Evolutionary conservation across 176 grass and related monocot species (phyloP).

Genomic region (Luzula sylvatica): DNA sequence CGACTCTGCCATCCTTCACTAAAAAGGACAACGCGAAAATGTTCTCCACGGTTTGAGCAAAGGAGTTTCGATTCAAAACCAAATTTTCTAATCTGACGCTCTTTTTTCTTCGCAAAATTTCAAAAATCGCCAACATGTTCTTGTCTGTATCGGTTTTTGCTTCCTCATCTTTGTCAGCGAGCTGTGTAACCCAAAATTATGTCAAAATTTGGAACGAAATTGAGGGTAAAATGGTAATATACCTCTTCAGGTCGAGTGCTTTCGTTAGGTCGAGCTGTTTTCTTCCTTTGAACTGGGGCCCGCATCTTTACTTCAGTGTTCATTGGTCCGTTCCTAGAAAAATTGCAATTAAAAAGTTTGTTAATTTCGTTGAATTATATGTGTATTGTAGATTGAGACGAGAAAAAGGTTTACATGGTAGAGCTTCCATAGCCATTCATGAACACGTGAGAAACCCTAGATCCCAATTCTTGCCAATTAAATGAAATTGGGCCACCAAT

Average conservation of each 20-base stretch:
- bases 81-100: slow-evolving; percentile 51
- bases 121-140: slow-evolving; percentile 72
- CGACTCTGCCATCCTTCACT: slow-evolving; percentile 88
- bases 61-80: slow-evolving; percentile 77
- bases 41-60: slow-evolving; percentile 95
- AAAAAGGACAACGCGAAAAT: slow-evolving; percentile 86
- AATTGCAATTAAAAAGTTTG: neutral
- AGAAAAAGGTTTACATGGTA: slow-evolving; percentile 58
- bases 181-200: slow-evolving; percentile 30
- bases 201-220: no score
- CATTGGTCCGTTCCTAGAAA: slow-evolving; percentile 77
- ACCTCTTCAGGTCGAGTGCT: slow-evolving; percentile 73
- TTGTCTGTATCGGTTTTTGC: slow-evolving; percentile 69
- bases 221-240: neutral
- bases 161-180: slow-evolving; percentile 50
- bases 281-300: slow-evolving; percentile 24
- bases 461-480: slow-evolving; percentile 50
- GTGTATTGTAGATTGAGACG: neutral
- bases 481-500: slow-evolving; percentile 18
- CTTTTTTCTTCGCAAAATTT: slow-evolving; percentile 58
- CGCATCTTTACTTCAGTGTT: slow-evolving; percentile 72
- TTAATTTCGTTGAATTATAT: neutral
- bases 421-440: slow-evolving; percentile 48
- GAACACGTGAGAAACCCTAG: slow-evolving; percentile 46
- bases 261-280: slow-evolving; percentile 51